Evolutionary conservation across 768 basidiomycete genomes (phyloP), one percentile per base, ranked within the genome.

Genomic region (Tulasnella sp.): DNA sequence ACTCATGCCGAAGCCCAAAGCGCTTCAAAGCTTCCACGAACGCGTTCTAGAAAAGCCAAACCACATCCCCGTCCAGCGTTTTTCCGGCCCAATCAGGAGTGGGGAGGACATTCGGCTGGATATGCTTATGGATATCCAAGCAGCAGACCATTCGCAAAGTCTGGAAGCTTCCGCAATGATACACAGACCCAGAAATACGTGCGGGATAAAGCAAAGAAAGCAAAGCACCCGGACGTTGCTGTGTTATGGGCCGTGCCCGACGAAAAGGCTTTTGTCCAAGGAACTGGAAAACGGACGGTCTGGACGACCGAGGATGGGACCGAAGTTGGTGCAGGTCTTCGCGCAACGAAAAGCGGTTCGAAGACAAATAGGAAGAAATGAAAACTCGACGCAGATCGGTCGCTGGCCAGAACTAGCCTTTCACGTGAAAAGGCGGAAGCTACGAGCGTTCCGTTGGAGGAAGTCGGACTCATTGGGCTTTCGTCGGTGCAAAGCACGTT

Each of bases 71-170:
- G 80, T 74, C 80, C 83, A 20, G 48, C 80, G 6, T 84, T 84
- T 80, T 84, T 82, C 81, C 75, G 83, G 55, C 83, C 83, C 3
- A 48, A 79, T 70, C 78, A 73, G 39, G 81, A 80, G 48, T 80
- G 82, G 81, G 83, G 83, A 7, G 82, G 82, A 32, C 83, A 82
- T 79, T 80, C 79, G 57, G 46, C 73, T 23, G 84, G 84, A 1
- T 85, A 85, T 75, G 83, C 83, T 15, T 79, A 83, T 80, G 84
- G 84, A 15, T 84, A 82, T 77, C 74, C 79, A 5, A 82, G 82
- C 20, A 85, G 84, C 71, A 72, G 37, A 72, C 71, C 71, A 7
- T 29, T 67, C 0, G 11, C 61, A 67, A 67, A 26, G 61, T 67
- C 61, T 67, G 61, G 61, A 67, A 67, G 61, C 7, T 67, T 67